Conservation (phyloP, 202 grass and related monocot genomes). For the Elaeis oleifera region DNA sequence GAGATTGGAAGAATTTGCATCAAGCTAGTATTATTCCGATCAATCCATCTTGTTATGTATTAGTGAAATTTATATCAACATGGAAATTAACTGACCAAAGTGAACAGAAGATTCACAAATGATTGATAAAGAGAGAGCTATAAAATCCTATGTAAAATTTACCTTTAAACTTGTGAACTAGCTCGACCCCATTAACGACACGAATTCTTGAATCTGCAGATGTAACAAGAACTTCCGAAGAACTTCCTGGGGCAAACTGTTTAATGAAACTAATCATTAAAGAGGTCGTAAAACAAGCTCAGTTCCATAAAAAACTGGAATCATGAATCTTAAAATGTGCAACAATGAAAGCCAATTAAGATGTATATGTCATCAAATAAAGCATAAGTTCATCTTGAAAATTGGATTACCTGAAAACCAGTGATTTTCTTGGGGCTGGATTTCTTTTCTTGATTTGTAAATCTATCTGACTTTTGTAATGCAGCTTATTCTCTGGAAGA, state of each 20-base stretch:
- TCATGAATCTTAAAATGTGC: too few species aligned
- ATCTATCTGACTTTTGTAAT: conserved; percentile 64
- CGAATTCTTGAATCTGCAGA: conserved; percentile 99
- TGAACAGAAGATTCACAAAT: too few species aligned
- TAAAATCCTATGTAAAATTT: not conserved
- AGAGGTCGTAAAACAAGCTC: too few species aligned
- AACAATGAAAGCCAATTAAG: too few species aligned
- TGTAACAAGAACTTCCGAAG: conserved; percentile 84
- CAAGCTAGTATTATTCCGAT: too few species aligned
- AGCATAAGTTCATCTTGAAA: not conserved
- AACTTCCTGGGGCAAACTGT: conserved; percentile 97
- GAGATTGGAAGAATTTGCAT: too few species aligned
- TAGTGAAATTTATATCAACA: too few species aligned
- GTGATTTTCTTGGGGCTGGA: conserved; percentile 97
- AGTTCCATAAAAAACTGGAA: too few species aligned
- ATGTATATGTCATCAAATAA: too few species aligned
- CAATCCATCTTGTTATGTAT: too few species aligned
- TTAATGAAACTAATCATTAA: conserved; percentile 16
- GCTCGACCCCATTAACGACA: conserved; percentile 77
- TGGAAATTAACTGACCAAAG: too few species aligned
- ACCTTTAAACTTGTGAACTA: conserved; percentile 99
- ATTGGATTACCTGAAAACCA: conserved; percentile 74
- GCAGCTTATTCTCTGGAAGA: conserved; percentile 78
- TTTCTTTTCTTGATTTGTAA: conserved; percentile 82
- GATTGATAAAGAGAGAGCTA: too few species aligned